Base-by-base conservation (phyloP, 371 early-diverging fungal species). In the Conidiobolus incongruus region DNA sequence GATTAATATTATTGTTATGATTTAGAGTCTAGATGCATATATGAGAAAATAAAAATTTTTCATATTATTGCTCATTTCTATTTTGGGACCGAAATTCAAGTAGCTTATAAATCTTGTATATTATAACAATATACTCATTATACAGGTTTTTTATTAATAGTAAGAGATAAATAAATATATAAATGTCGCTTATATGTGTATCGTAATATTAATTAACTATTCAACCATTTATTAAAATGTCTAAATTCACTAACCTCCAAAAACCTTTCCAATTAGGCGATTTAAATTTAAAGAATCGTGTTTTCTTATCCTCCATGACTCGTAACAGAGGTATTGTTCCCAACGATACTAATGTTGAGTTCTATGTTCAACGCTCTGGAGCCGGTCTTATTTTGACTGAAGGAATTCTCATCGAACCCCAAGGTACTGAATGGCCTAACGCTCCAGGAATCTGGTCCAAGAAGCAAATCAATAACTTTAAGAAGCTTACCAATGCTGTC, bases 311-410 rank as follows among this genome's bases (percentile, higher is more conserved):
- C 4, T 66, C 69, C n/a, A 32, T 70, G 47, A 70, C 69, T 5
- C 56, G 67, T 6, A 52, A 58, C 16, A 58, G 69, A 20, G 48
- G 52, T 20, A 29, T 46, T 23, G 53, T 60, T 15, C 65, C 72
- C 0, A 59, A 54, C 13, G 53, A 52, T 38, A 45, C 66, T 22
- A 50, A 57, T 44, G 59, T 48, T 3, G 60, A 63, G 35, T 67
- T 72, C 51, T 76, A 76, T 39, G 48, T 40, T 7, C 73, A 76
- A 51, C 57, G 77, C 22, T 62, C 70, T 4, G 57, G 60, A 6
- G 35, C 45, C 31, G 71, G 72, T 16, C 48, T 75, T 1, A 39
- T 71, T 22, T 58, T 75, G 20, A 54, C 65, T 16, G 77, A 72
- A 52, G 73, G 60, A 7, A 61, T 67, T 1, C 47, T 58, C 15